phyloP scores from a whole-genome alignment of 176 grass and related monocot genomes.

The Pontederia paniculata region DNA sequence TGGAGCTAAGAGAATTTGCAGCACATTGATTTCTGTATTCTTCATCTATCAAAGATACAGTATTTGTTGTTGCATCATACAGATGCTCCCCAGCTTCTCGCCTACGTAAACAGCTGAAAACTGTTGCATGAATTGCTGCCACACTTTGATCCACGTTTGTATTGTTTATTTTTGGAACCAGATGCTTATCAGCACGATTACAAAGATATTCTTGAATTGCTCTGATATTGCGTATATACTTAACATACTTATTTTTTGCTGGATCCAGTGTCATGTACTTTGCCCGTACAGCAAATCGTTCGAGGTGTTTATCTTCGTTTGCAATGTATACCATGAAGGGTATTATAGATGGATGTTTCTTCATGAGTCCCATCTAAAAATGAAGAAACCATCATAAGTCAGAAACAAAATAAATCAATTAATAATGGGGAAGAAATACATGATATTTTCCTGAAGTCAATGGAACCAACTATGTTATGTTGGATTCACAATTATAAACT shows the following conservation, averaged over 20 bases:
- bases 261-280: slow-evolving; percentile 21
- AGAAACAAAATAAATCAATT: neutral
- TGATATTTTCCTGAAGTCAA: too few species aligned
- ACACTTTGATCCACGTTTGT: slow-evolving; percentile 20
- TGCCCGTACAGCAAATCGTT: slow-evolving; percentile 16
- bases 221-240: slow-evolving; percentile 19
- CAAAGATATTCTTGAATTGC: slow-evolving; percentile 18
- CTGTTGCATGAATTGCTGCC: slow-evolving; percentile 18
- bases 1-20: slow-evolving; percentile 17
- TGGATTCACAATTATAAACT: too few species aligned
- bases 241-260: slow-evolving; percentile 17
- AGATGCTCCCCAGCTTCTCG: slow-evolving; percentile 10
- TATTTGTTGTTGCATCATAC: slow-evolving; percentile 14
- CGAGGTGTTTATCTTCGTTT: slow-evolving; percentile 18
- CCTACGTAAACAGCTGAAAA: slow-evolving; percentile 16
- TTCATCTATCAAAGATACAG: slow-evolving; percentile 9
- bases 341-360: slow-evolving; percentile 20
- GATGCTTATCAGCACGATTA: slow-evolving; percentile 15
- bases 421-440: neutral
- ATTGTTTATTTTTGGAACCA: slow-evolving; percentile 17
- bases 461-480: too few species aligned
- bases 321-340: slow-evolving; percentile 19
- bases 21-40: slow-evolving; percentile 14
- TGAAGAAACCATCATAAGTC: neutral
- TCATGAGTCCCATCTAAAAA: slow-evolving; percentile 20